Evolutionary conservation across 805 yeast genomes (phyloP).

Genomic region (Yamadazyma takamatsuzukensis): DNA sequence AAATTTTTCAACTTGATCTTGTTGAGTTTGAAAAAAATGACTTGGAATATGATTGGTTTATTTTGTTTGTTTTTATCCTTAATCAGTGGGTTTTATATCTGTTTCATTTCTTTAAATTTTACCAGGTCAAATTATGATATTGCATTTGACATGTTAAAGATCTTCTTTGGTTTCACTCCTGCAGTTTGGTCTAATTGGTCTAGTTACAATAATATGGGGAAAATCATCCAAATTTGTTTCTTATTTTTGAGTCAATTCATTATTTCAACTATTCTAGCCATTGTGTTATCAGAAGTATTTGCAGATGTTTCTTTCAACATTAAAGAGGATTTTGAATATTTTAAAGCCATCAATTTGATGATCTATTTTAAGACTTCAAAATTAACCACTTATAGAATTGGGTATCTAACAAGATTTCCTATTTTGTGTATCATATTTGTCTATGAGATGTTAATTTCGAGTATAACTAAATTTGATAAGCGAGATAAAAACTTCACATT

Average conservation of each 20-base stretch:
- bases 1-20: slow-evolving; percentile 50
- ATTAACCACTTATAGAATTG: slow-evolving; percentile 11
- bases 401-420: slow-evolving; percentile 33
- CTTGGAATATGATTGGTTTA: slow-evolving; percentile 46
- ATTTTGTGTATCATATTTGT: slow-evolving; percentile 28
- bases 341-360: slow-evolving; percentile 35
- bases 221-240: slow-evolving; percentile 46
- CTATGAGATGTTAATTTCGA: slow-evolving; percentile 22
- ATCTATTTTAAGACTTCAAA: slow-evolving; percentile 32
- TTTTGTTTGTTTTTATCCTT: slow-evolving; percentile 47
- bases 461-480: slow-evolving; percentile 9
- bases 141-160: slow-evolving; percentile 48
- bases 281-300: slow-evolving; percentile 45
- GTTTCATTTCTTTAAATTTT: slow-evolving; percentile 46
- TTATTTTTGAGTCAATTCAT: slow-evolving; percentile 53
- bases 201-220: slow-evolving; percentile 44
- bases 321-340: slow-evolving; percentile 38
- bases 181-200: slow-evolving; percentile 58
- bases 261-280: slow-evolving; percentile 51
- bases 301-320: slow-evolving; percentile 29
- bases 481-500: slow-evolving; percentile 33
- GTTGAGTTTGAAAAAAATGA: slow-evolving; percentile 49
- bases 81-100: slow-evolving; percentile 53
- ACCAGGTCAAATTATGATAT: slow-evolving; percentile 41
- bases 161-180: slow-evolving; percentile 57